Base-by-base conservation (phyloP, 2,329 filamentous ascomycete species). In the Ceratocystis harringtonii region DNA sequence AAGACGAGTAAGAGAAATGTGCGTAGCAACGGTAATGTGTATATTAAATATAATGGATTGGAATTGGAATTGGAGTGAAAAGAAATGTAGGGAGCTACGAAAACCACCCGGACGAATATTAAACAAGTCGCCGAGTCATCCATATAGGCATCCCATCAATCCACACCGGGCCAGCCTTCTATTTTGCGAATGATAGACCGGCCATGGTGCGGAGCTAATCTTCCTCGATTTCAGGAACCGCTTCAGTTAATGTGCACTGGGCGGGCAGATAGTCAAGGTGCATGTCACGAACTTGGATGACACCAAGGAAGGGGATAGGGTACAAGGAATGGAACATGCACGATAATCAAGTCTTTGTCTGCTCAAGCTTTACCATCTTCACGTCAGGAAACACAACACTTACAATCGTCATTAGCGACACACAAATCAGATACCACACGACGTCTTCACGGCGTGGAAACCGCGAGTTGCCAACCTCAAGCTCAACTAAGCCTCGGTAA, bases 171-270 rank as follows among this genome's bases (percentile, higher is more conserved):
- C 79, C 81, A 79, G 73, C 78, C 83, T 81, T 78, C n/a, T 74
- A 76, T 77, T 80, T 78, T 85, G 84, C 84, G 85, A 87, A 88
- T 85, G 80, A 84, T 78, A 80, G 81, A 78, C 76, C 60, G 74
- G 70, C 72, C 71, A 74, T 80, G 79, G 79, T 81, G 81, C 79
- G 84, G 82, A 85, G 86, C 84, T 83, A 79, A 83, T 90, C 86
- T 90, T 81, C 87, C 87, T 90, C 87, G 79, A 77, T 85, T 88
- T 79, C 86, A 90, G 87, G 87, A 90, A 90, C 86, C 87, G 86
- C 79, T 81, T 86, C 86, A 89, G 86, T 79, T 84, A 86, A 81
- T 77, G 81, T 64, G 73, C 79, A 80, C 86, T 88, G 86, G 84
- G 82, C 87, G 87, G 86, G 87, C 87, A 90, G 87, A 88, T 88